phyloP scores from a whole-genome alignment of 805 yeast species.

The Candida sonorensis region DNA sequence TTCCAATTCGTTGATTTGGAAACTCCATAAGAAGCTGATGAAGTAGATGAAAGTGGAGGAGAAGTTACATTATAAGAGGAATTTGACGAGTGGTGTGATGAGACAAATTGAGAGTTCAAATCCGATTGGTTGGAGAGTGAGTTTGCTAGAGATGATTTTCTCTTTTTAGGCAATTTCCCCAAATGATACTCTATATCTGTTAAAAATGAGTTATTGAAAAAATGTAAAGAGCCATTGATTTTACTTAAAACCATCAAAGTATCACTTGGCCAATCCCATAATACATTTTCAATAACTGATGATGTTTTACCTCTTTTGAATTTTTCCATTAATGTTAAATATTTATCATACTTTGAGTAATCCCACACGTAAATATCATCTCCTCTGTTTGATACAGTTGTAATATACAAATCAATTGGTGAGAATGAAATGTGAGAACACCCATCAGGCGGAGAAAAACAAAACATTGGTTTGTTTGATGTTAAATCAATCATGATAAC shows the following conservation, averaged over 20 bases:
- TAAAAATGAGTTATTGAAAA: constrained; percentile 42
- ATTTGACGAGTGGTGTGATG: too few relatives aligned
- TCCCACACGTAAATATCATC: constrained; percentile 64
- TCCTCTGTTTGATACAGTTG: constrained; percentile 51
- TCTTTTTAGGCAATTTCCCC: too few relatives aligned
- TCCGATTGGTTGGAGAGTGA: too few relatives aligned
- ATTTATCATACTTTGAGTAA: constrained; percentile 40
- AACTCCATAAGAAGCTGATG: background rate
- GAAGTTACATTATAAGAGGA: too few relatives aligned
- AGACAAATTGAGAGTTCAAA: too few relatives aligned
- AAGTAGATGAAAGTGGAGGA: background rate
- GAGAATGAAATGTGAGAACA: constrained; percentile 54
- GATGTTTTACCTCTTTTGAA: constrained; percentile 59
- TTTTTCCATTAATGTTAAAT: constrained; percentile 49
- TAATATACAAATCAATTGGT: constrained; percentile 51
- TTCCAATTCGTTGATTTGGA: too few relatives aligned
- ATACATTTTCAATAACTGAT: constrained; percentile 41
- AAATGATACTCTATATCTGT: too few relatives aligned
- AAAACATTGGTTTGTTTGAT: constrained; percentile 30
- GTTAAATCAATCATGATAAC: constrained; percentile 43
- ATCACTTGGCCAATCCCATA: constrained; percentile 44
- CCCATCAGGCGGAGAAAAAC: constrained; percentile 56
- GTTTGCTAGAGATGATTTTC: too few relatives aligned
- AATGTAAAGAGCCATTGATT: constrained; percentile 54
- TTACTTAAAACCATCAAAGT: constrained; percentile 46